Evolutionary conservation across 2,329 filamentous ascomycete species (phyloP).

Genomic region (Aspergillus phoenicis): DNA sequence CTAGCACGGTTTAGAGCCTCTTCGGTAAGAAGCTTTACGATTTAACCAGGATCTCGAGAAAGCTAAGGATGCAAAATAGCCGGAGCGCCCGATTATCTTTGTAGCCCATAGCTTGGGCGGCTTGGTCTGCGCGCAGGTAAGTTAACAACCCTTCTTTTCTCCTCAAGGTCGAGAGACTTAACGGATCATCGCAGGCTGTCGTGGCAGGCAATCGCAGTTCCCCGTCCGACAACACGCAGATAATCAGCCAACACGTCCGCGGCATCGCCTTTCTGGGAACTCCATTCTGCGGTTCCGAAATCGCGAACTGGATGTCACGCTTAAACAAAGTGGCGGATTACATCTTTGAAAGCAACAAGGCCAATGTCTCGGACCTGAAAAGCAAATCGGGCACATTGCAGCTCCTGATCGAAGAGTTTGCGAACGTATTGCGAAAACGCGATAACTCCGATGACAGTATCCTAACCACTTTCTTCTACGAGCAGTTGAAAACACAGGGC

Average conservation of each 20-base stretch:
- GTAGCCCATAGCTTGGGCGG: not conserved
- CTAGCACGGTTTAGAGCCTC: not conserved
- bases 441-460: not conserved
- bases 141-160: not conserved
- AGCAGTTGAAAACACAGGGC: not conserved
- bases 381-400: not conserved
- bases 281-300: not conserved
- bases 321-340: not conserved
- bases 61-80: not conserved
- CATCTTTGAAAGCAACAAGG: not conserved
- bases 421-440: not conserved
- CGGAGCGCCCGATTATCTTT: not conserved
- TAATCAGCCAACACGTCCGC: not conserved
- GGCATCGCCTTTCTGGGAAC: not conserved
- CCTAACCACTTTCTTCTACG: not conserved
- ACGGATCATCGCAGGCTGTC: not conserved
- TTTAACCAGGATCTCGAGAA: not conserved
- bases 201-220: not conserved
- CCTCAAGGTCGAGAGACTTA: not conserved
- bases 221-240: not conserved
- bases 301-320: not conserved
- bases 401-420: not conserved
- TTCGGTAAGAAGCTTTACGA: not conserved
- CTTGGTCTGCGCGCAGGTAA: not conserved
- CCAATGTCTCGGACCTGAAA: not conserved